Base-by-base conservation (phyloP, 2,329 filamentous ascomycete genomes). In the Penicillium sp. region DNA sequence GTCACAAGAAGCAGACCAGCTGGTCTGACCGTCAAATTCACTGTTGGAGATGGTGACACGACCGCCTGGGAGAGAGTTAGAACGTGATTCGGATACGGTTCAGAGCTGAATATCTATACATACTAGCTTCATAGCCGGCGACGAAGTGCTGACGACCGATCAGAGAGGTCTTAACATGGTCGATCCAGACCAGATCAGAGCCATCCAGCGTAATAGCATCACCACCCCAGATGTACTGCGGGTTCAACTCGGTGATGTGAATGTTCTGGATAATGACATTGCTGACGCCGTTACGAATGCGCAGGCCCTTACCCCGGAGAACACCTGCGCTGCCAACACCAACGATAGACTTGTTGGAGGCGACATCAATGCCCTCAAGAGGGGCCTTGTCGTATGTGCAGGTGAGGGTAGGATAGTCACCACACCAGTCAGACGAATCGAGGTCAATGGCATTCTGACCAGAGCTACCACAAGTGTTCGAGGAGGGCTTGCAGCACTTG, bases 181-280 rank as follows among this genome's bases (percentile, higher is more conserved):
- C 79, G 59, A 81, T 77, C 78, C 79, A 81, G 61, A 73, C 47
- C 37, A 63, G 60, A 42, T 67, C 61, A 4, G 76, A 70, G 36
- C 74, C 74, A 48, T 80, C 73, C 6, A 83, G 67, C 14, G 78
- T 79, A 65, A 84, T 82, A 31, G 78, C 81, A 69, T 84, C 82
- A 50, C 81, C 82, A 52, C 82, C 82, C 82, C 81, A 84, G 59
- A 84, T 80, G 59, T 81, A 81, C 65, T 80, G 64, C 2, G 81
- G 81, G 73, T 84, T 84, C 24, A 75, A 55, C 34, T 71, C 71
- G 39, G 80, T 82, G 64, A 84, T 78, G 59, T 79, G 75, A 48
- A 83, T 72, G 69, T 84, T 84, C 54, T 83, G 83, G 63, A 85
- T 79, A 63, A 86, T 85, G 67, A 87, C 71, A 68, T 86, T 84